Evolutionary conservation across 768 basidiomycete genomes (phyloP), one percentile per base, ranked within the genome.

Genomic region (Cystofilobasidium macerans): DNA sequence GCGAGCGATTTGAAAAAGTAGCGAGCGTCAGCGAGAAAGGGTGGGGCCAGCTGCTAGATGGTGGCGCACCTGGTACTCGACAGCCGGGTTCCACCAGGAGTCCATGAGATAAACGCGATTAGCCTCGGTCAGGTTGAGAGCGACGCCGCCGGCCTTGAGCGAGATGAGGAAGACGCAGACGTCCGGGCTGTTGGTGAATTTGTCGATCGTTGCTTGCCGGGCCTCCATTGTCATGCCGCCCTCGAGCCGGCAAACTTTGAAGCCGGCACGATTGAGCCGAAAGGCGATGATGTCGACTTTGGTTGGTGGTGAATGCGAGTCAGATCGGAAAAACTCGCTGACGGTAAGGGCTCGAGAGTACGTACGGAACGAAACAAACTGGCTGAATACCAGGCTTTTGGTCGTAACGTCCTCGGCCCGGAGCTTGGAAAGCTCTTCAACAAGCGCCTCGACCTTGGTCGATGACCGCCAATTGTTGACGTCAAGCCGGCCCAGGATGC

Each of bases 141-240:
- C 56, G 18, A 60, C 54, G 72, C 11, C 75, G 76, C 70, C 76
- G 57, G 62, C 76, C 75, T 63, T 71, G 73, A 99, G 79, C 69
- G 79, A 80, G 72, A 99, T 90, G 30, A 99, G 82, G 79, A 99
- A 98, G n/a, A 99, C 89, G 2, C 92, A 97, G 42, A 94, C 90
- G 67, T 92, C 84, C 4, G 91, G 85, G 71, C 87, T 94, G 72
- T 86, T 88, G 86, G 91, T 89, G 61, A 54, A 66, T n/a, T 64
- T 28, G 26, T 64, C 60, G 28, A 64, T 60, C 18, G 66, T 64
- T 6, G 66, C 62, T 30, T 47, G 56, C 14, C 60, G 58, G 35
- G 64, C 51, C 72, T 92, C 87, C 1, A 94, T 92, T n/a, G 85
- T 86, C 93, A 98, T 98, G 8, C 88, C 88, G 40, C 95, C 95